Evolutionary conservation across 2,329 filamentous ascomycete genomes (phyloP), one percentile per base, ranked within the genome.

Genomic region (Arthrobotrys sinensis): DNA sequence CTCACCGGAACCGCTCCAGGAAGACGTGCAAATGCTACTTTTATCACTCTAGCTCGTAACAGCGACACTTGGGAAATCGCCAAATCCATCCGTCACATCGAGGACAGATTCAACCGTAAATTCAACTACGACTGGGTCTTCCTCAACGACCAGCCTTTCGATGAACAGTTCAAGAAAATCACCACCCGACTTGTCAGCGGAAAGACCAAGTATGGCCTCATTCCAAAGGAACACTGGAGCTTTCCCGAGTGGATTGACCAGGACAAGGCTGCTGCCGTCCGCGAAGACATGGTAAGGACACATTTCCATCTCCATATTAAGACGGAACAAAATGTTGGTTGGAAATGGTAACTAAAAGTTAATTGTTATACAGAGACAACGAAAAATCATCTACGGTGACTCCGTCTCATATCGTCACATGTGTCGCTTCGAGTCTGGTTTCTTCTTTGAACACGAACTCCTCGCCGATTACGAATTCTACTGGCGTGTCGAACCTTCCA

Each of bases 41-140:
- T 99, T 83, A 94, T 99, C 66, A 97, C 94, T 21, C 89, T 99
- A 79, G 96, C 96, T 67, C 91, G 96, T 82, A 99, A 99, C 86
- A 88, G 87, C 70, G 96, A 99, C 83, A 87, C 98, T 32, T 99
- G 96, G 96, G 96, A 99, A 63, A 97, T 99, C 83, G 93, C 94
- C 79, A 90, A 93, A 83, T 97, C 94, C 11, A 99, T 99, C 83
- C 93, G 96, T 71, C 93, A 97, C 83, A 91, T 99, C 71, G 96
- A 99, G 86, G 96, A 99, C 85, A 93, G 96, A 83, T 99, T 99
- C 90, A 99, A 99, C 87, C 90, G 91, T 83, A 92, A 95, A 82
- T 98, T 92, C 87, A 91, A 97, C 87, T 99, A 99, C 86, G 95
- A 98, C 84, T 99, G 96, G 96, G 95, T 99, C 66, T 99, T 99